Conservation (phyloP, 1,139 yeast species). For the Geotrichum histeridarum region DNA sequence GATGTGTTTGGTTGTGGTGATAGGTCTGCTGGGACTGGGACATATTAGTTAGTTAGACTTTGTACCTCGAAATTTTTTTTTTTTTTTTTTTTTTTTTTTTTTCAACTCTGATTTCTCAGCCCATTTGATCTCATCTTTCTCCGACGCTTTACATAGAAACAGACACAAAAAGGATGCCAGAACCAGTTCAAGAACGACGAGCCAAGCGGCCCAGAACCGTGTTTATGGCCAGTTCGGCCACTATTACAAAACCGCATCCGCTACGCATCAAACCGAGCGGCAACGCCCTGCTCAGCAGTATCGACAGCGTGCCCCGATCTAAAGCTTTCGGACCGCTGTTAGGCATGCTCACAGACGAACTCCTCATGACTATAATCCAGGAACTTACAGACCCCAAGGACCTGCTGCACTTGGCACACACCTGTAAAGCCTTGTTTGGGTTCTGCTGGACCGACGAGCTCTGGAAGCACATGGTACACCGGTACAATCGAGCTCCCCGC, state of each 20-base stretch:
- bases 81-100: neutral
- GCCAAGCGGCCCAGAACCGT: slow-evolving; percentile 4
- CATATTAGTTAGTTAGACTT: too few species aligned
- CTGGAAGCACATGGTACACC: slow-evolving; percentile 57
- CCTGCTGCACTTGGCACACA: slow-evolving; percentile 48
- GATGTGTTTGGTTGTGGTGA: too few species aligned
- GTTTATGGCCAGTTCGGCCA: slow-evolving; percentile 11
- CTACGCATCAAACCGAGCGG: slow-evolving; percentile 72
- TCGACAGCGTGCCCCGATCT: slow-evolving; percentile 33
- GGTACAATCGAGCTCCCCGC: slow-evolving; percentile 23
- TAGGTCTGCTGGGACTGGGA: too few species aligned
- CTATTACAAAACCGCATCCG: slow-evolving; percentile 47
- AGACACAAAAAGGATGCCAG: neutral
- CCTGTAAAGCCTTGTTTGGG: slow-evolving; percentile 68
- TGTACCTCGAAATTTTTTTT: too few species aligned
- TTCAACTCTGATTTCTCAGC: neutral
- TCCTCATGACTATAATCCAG: slow-evolving; percentile 32
- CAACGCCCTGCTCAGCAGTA: slow-evolving; percentile 42
- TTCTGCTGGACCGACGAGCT: slow-evolving; percentile 61
- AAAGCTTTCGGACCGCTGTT: slow-evolving; percentile 51
- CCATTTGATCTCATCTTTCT: too few species aligned
- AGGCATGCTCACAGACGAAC: slow-evolving; percentile 51
- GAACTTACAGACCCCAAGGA: slow-evolving; percentile 45
- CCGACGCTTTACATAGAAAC: neutral
- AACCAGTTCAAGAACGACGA: neutral